Evolutionary conservation across 2,329 filamentous ascomycete species (phyloP).

Genomic region (Chaetomiaceae sp.): DNA sequence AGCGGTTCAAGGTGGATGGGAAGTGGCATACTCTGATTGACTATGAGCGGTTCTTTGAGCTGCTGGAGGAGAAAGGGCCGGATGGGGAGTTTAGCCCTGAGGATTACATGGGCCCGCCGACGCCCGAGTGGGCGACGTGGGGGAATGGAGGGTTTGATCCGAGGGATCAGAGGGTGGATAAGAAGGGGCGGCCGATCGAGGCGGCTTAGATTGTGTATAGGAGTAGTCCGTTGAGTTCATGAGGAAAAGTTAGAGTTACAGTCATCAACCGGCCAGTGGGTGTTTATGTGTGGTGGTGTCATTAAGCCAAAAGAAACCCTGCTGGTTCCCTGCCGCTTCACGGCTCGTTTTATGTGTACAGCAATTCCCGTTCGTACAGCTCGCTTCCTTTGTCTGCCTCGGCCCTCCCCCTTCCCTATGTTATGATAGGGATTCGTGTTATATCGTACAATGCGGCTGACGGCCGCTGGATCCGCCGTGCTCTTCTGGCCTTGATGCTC

Average conservation of each 20-base stretch:
- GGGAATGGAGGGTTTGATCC: constrained; percentile 94
- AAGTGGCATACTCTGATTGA: constrained; percentile 92
- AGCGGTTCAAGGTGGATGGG: constrained; percentile 69
- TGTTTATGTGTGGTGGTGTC: constrained; percentile 2
- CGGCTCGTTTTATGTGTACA: constrained; percentile 17
- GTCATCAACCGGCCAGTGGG: background rate
- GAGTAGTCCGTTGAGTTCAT: background rate
- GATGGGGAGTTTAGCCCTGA: constrained; percentile 75
- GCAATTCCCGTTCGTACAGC: constrained; percentile 8
- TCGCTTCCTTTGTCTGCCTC: background rate
- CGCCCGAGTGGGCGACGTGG: constrained; percentile 92
- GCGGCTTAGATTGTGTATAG: constrained; percentile 23
- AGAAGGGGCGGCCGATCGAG: constrained; percentile 70
- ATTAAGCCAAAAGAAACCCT: constrained; percentile 13
- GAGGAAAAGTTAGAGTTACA: background rate
- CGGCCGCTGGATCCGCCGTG: background rate
- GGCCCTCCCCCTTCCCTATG: background rate
- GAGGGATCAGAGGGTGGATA: constrained; percentile 77
- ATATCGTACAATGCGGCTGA: constrained; percentile 9
- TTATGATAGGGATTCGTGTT: background rate
- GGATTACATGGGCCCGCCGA: constrained; percentile 82
- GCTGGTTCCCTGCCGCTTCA: background rate
- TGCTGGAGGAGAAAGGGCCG: constrained; percentile 64
- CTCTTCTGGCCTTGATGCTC: background rate
- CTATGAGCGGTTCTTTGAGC: constrained; percentile 81